Conservation (phyloP, 1,284 basidiomycete genomes). For the Erythrobasidium hasegawianum region DNA sequence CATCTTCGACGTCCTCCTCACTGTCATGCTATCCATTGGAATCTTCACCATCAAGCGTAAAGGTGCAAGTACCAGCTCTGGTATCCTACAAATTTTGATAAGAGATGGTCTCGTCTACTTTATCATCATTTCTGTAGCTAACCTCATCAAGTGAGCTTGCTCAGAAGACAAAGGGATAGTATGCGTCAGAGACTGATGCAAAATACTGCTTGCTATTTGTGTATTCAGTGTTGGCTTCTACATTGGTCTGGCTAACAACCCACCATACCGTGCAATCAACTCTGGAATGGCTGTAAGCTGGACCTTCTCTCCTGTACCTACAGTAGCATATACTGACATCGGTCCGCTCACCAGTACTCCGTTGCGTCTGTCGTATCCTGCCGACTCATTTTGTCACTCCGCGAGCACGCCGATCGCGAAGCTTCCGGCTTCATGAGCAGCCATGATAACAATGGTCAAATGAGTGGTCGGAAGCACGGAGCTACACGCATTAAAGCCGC, state of each 20-base stretch:
- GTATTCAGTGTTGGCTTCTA: background rate
- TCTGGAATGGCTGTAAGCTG: background rate
- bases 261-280: background rate
- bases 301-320: background rate
- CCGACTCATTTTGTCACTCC: background rate
- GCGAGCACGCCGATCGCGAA: background rate
- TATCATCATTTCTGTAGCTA: background rate
- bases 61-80: background rate
- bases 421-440: background rate
- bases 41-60: background rate
- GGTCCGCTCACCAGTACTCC: background rate
- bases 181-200: too few species aligned
- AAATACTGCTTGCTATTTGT: background rate
- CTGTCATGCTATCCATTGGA: background rate
- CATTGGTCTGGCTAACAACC: background rate
- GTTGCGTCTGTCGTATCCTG: background rate
- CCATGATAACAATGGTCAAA: background rate
- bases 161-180: too few species aligned
- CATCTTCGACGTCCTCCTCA: conserved; percentile 3
- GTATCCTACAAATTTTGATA: background rate
- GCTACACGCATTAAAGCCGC: background rate
- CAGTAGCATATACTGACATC: background rate
- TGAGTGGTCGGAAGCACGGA: background rate
- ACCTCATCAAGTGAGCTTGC: background rate
- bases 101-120: background rate